These are phyloP conservation scores for Trichophyton equinum DNA, from an alignment of 2,329 filamentous ascomycete species.

Conservation along the genomic window DNA sequence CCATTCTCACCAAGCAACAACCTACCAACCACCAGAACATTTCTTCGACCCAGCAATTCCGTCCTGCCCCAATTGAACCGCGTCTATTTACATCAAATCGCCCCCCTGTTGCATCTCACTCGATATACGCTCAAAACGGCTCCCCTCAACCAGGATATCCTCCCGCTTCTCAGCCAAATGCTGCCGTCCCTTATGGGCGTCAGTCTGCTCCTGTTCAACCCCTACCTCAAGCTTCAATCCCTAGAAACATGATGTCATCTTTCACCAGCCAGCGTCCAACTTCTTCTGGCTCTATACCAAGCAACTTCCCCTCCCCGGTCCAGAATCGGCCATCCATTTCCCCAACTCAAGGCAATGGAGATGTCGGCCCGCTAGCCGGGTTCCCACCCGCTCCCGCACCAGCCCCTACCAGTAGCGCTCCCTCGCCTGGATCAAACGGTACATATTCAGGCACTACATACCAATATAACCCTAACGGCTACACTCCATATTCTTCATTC, in stretches of 20 bases:
- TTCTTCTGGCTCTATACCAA: conserved; percentile 30
- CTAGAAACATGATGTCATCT: conserved; percentile 10
- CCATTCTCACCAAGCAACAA: not conserved
- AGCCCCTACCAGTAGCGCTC: not conserved
- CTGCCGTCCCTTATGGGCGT: not conserved
- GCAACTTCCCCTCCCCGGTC: conserved; percentile 27
- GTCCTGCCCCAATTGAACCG: not conserved
- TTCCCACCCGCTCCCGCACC: conserved; percentile 23
- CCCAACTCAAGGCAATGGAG: conserved; percentile 38
- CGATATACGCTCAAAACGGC: not conserved
- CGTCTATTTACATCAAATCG: not conserved
- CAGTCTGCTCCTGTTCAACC: not conserved
- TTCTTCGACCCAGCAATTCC: not conserved
- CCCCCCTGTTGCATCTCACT: not conserved
- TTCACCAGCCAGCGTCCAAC: conserved; percentile 28
- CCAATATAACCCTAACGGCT: conserved; percentile 1
- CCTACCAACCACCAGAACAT: not conserved
- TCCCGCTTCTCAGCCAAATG: not conserved
- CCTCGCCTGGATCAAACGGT: conserved; percentile 16
- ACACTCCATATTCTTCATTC: conserved; percentile 9
- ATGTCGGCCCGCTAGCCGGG: conserved; percentile 35
- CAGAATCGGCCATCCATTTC: conserved; percentile 37
- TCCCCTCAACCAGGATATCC: not conserved
- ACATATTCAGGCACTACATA: conserved; percentile 22
- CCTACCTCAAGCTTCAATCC: not conserved